Conservation (phyloP, 495 filamentous ascomycete species). For the Geopyxis carbonaria region DNA sequence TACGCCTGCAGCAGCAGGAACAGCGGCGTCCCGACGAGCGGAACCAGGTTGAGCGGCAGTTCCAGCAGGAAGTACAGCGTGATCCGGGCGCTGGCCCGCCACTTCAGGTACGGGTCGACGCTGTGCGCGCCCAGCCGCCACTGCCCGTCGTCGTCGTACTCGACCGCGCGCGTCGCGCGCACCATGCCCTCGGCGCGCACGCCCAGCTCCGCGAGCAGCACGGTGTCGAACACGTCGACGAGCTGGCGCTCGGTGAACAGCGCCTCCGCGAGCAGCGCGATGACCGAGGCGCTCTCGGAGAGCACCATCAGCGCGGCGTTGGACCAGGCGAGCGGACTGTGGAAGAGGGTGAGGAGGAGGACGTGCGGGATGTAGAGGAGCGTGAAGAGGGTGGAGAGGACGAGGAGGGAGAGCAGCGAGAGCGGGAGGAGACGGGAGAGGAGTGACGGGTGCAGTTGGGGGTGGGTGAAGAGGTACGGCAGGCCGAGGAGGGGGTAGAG, state of each 20-base stretch:
- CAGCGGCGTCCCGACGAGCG: conserved; percentile 63
- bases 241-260: conserved; percentile 66
- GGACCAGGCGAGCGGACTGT: conserved; percentile 67
- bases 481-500: conserved; percentile 43
- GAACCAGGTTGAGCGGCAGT: conserved; percentile 84
- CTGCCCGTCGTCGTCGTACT: conserved; percentile 41
- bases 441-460: conserved; percentile 50
- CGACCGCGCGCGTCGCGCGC: conserved; percentile 52
- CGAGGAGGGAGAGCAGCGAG: conserved; percentile 47
- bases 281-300: conserved; percentile 63
- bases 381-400: conserved; percentile 63
- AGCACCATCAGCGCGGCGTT: conserved; percentile 63
- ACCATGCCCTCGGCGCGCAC: conserved; percentile 38
- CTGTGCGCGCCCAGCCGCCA: conserved; percentile 52
- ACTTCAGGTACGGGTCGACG: conserved; percentile 49
- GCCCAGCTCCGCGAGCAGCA: conserved; percentile 22
- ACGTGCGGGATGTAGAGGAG: conserved; percentile 85
- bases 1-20: conserved; percentile 62
- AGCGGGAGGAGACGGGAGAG: conserved; percentile 50
- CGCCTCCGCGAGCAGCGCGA: conserved; percentile 52
- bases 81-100: conserved; percentile 45
- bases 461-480: conserved; percentile 54
- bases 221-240: conserved; percentile 81
- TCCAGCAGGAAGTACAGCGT: conserved; percentile 64
- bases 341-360: conserved; percentile 61